Conservation (phyloP, 2,329 filamentous ascomycete species). For the Annulohypoxylon truncatum region DNA sequence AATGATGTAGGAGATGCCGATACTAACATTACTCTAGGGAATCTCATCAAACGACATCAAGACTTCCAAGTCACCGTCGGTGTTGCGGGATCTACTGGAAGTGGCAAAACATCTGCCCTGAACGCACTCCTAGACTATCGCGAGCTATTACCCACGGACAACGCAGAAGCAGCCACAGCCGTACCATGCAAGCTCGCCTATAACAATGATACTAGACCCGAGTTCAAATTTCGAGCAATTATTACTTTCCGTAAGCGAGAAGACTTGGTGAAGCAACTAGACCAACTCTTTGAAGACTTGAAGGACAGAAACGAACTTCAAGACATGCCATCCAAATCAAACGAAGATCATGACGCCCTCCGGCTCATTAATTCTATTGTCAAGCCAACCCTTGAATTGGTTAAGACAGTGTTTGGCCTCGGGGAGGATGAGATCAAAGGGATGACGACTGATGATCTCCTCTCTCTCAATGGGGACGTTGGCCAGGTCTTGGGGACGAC, state of each 20-base stretch:
- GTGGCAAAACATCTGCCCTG: slow-evolving; percentile 45
- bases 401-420: neutral
- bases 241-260: neutral
- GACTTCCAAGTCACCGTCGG: slow-evolving; percentile 42
- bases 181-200: slow-evolving; percentile 5
- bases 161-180: slow-evolving; percentile 32
- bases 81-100: slow-evolving; percentile 44
- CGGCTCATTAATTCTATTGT: neutral
- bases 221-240: neutral
- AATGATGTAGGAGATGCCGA: neutral
- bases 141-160: slow-evolving; percentile 49
- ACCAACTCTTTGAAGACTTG: slow-evolving; percentile 5
- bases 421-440: neutral
- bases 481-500: neutral
- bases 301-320: neutral
- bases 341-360: neutral
- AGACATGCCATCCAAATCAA: neutral
- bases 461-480: neutral
- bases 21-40: neutral
- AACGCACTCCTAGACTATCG: slow-evolving; percentile 41
- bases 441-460: neutral
- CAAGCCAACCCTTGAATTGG: slow-evolving; percentile 7
- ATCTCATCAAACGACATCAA: slow-evolving; percentile 1
- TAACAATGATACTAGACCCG: neutral
- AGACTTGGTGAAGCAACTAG: neutral